Evolutionary conservation across 768 basidiomycete species (phyloP).

Genomic region (Boletus rubescentipes): DNA sequence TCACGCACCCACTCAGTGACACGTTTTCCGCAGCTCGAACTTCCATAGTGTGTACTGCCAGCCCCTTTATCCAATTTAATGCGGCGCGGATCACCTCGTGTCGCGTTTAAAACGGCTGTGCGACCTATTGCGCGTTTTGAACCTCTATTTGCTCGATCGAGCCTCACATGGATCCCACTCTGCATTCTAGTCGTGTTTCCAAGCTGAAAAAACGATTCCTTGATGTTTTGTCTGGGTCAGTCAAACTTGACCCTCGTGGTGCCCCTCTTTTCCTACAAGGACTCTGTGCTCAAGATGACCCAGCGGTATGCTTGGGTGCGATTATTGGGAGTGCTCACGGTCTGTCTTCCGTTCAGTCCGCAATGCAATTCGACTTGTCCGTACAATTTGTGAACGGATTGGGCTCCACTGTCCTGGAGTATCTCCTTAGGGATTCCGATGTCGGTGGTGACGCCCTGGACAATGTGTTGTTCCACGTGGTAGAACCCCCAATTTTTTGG

Average conservation of each 20-base stretch:
- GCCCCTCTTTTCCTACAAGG: conserved; percentile 44
- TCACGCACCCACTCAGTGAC: neutral
- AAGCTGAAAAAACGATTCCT: conserved; percentile 37
- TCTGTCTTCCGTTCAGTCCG: conserved; percentile 36
- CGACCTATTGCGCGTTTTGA: neutral
- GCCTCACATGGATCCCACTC: conserved; percentile 1
- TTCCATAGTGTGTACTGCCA: neutral
- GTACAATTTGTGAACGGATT: conserved; percentile 42
- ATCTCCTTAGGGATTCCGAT: conserved; percentile 38
- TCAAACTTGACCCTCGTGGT: conserved; percentile 21
- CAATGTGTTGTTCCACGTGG: conserved; percentile 40
- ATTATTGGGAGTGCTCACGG: conserved; percentile 40
- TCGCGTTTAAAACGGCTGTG: neutral
- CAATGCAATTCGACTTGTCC: conserved; percentile 41
- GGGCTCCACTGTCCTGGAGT: conserved; percentile 36
- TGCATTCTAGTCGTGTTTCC: conserved; percentile 1
- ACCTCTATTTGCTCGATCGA: neutral
- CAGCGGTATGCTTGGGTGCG: conserved; percentile 36
- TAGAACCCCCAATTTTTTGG: conserved; percentile 56
- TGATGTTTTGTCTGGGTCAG: conserved; percentile 31
- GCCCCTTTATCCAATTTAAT: neutral
- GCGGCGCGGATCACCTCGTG: neutral
- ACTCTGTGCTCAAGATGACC: conserved; percentile 42
- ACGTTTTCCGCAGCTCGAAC: neutral
- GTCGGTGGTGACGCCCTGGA: conserved; percentile 44